Base-by-base conservation (phyloP, 768 basidiomycete species). In the Postia placenta region DNA sequence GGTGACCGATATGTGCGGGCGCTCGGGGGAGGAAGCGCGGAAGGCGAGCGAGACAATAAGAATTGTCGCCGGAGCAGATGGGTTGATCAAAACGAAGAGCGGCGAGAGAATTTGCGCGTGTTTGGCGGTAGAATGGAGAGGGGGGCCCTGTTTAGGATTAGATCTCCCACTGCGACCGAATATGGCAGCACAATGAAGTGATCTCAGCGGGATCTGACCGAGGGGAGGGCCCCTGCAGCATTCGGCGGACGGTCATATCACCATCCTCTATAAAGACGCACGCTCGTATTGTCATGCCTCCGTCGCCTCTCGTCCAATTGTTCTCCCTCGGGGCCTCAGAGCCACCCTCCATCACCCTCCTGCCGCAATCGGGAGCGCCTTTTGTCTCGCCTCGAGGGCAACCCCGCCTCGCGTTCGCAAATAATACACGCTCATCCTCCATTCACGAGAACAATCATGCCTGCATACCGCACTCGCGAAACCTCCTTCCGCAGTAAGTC, bases 381-480 rank as follows among this genome's bases (percentile, higher is more conserved):
- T 64, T 60, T 62, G 64, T 61, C 54, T 53, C 27, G 55, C 59
- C 61, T 56, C 55, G 59, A 59, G 59, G 58, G 51, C 15, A 15
- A 53, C 47, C 58, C 52, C 44, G 49, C 56, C 50, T 52, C 52
- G 58, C 56, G 57, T 53, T 54, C 49, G 56, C 60, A 51, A 51
- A 56, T 52, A 53, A 44, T 57, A 50, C 63, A 59, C 66, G 55
- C 62, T 56, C 61, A 56, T 60, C 59, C 60, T 51, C 54, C 55
- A 54, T 50, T 49, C 50, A 60, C 59, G 57, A 60, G 57, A 57
- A 55, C 71, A 67, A 80, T 77, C 75, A 87, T 87, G 85, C 85
- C 85, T 67, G 83, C 83, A 45, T 73, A 80, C 62, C 85, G 85
- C 71, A 87, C 85, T 65, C 83, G 83, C 74, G 83, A 86, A 74